These are phyloP conservation scores for Lithospermum erythrorhizon DNA, from an alignment of 257 asterid genomes.

Conservation along the genomic window DNA sequence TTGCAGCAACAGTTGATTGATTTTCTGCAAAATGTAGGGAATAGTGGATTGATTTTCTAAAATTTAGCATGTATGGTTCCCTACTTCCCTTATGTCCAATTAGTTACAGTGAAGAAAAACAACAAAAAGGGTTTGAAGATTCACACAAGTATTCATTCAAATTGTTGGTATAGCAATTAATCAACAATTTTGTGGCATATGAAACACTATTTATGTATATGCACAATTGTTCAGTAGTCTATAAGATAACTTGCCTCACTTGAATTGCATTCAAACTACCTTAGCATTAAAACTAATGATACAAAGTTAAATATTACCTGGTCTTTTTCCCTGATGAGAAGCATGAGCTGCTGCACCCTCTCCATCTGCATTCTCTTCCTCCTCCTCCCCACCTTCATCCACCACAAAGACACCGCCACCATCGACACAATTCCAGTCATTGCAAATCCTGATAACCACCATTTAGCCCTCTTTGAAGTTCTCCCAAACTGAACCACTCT, in stretches of 20 bases:
- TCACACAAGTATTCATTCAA: too few relatives aligned
- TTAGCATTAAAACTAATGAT: not conserved
- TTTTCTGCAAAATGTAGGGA: constrained; percentile 35
- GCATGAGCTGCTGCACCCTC: constrained; percentile 2
- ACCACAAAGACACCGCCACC: not conserved
- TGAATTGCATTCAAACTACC: too few relatives aligned
- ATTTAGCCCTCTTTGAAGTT: constrained; percentile 13
- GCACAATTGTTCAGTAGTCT: too few relatives aligned
- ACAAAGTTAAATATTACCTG: constrained; percentile 23
- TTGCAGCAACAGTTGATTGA: constrained; percentile 44
- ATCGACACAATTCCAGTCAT: constrained; percentile 30
- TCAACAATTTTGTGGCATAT: too few relatives aligned
- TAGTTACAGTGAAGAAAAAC: not conserved
- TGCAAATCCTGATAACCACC: constrained; percentile 25
- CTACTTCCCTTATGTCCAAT: not conserved
- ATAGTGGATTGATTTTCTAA: too few relatives aligned
- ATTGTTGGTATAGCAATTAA: too few relatives aligned
- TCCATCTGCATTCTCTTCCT: constrained; percentile 24
- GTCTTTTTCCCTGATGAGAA: constrained; percentile 19
- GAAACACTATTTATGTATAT: too few relatives aligned
- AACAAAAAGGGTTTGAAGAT: not conserved
- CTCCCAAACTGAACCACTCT: constrained; percentile 16
- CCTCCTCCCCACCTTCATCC: constrained; percentile 9
- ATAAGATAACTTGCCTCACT: too few relatives aligned
- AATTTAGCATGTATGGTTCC: not conserved